phyloP scores from a whole-genome alignment of 345 rosid species.

The Rhodomyrtus tomentosa region DNA sequence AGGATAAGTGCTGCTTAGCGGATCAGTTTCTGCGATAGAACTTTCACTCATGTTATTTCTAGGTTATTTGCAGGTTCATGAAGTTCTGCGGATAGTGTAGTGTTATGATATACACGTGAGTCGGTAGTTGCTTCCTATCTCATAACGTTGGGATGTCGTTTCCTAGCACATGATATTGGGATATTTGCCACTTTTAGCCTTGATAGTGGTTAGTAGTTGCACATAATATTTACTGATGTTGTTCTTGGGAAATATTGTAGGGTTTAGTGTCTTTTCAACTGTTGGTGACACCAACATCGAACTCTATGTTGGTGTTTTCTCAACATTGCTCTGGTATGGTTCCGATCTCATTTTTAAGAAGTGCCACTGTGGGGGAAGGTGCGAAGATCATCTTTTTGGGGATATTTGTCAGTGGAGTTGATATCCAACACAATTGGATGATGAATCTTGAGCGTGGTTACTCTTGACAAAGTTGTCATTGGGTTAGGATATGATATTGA shows the following conservation, averaged over 20 bases:
- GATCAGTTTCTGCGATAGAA: background rate
- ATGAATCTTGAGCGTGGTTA: background rate
- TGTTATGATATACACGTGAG: background rate
- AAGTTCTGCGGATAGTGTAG: background rate
- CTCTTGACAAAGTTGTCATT: background rate
- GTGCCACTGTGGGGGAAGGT: background rate
- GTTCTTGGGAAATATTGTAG: conserved; percentile 45
- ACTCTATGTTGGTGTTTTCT: conserved; percentile 45
- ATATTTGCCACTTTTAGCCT: background rate
- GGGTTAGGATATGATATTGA: background rate
- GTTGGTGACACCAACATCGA: conserved; percentile 45
- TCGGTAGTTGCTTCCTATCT: background rate
- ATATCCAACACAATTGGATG: background rate
- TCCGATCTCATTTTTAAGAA: conserved; percentile 20
- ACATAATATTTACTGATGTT: conserved; percentile 18
- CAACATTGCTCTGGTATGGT: conserved; percentile 51
- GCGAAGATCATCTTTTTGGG: conserved; percentile 1
- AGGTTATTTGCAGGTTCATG: background rate
- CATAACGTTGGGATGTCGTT: background rate
- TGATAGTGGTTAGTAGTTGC: background rate
- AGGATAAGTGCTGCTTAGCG: background rate
- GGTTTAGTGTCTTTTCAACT: conserved; percentile 43
- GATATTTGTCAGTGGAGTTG: conserved; percentile 1
- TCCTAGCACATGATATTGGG: background rate
- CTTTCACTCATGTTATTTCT: background rate